Evolutionary conservation across 2,329 filamentous ascomycete genomes (phyloP), one percentile per base, ranked within the genome.

Genomic region (Fonsecaea erecta): DNA sequence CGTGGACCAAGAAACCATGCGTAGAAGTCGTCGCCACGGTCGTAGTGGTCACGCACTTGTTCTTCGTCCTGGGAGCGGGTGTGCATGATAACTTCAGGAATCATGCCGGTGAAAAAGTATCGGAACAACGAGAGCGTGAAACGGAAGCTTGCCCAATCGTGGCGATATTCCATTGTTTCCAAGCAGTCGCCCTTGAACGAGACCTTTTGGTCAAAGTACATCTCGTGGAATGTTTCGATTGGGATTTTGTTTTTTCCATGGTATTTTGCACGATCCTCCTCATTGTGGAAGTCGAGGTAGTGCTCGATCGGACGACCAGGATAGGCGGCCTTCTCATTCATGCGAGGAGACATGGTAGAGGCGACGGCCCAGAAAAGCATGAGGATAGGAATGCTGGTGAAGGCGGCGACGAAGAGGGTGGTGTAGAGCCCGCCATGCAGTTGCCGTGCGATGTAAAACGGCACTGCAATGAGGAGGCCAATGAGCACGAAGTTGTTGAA

Each of bases 21-120:
- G 84, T 99, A 99, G 82, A 97, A 97, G 81, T 98, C 95, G 78
- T 99, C 93, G 76, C 95, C 95, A 71, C 93, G 90, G 85, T 98
- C 95, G 80, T 99, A 99, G 83, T 97, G 93, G 79, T 72, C 71
- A 53, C 93, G 92, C 63, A 98, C 93, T 82, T 98, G 95, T 80
- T 98, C 94, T 85, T 97, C 93, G 73, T 98, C 90, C 82, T 97
- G 93, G 64, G 91, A 93, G 64, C 92, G 88, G 73, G 91, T 93
- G 84, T 98, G 94, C 85, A 97, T 89, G 74, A 97, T 89, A 69
- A 96, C 86, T 79, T 97, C 94, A 53, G 92, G 92, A 70, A 96
- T 88, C 83, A 97, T 92, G 77, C 88, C 89, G 68, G 91, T 88
- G 73, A 98, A 82, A 81, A 98, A 93, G 82, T 89, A 93, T 82